Base-by-base conservation (phyloP, 2,329 filamentous ascomycete genomes). In the Didymella pomorum region DNA sequence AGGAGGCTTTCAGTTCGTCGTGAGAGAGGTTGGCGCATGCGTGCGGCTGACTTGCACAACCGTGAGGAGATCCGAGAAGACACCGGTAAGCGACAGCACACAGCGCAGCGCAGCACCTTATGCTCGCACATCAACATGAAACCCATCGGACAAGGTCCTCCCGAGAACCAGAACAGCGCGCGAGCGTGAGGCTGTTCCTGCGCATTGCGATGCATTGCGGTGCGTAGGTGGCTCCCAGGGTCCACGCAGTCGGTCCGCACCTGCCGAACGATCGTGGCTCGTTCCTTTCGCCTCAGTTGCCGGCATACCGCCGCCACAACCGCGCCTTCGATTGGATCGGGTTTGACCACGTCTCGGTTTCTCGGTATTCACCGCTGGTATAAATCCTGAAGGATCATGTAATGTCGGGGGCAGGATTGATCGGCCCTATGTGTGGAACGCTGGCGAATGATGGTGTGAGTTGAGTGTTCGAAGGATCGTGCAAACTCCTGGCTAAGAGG, bases 11-110 rank as follows among this genome's bases (percentile, higher is more conserved):
- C 25, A 25, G 21, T 31, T 9, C 39, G 20, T 33, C 1, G 23
- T 37, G 31, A 16, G n/a, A 14, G 25, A 51, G 41, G 42, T 41
- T 46, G 25, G 16, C 42, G 42, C 46, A 41, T 47, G 8, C 31
- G 46, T 42, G 28, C 26, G 43, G 33, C 54, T 42, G 42, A 48
- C 37, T 21, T 52, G 37, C 43, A 26, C 43, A 57, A 47, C 35
- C 46, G 53, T 33, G 41, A 56, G 53, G 53, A 56, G 41, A 51
- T 56, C 47, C 47, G 53, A 51, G 39, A 41, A 51, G 46, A 41
- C 8, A 18, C 41, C 12, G 41, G 23, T 51, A 56, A 56, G 47
- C 41, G 46, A 51, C 46, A 45, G 31, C 31, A 45, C 45, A 44
- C 45, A 39, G 21, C 9, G 23, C 39, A 56, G 23, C 21, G 39